Conservation (phyloP, 306 rosid species). For the Vicia sativa region DNA sequence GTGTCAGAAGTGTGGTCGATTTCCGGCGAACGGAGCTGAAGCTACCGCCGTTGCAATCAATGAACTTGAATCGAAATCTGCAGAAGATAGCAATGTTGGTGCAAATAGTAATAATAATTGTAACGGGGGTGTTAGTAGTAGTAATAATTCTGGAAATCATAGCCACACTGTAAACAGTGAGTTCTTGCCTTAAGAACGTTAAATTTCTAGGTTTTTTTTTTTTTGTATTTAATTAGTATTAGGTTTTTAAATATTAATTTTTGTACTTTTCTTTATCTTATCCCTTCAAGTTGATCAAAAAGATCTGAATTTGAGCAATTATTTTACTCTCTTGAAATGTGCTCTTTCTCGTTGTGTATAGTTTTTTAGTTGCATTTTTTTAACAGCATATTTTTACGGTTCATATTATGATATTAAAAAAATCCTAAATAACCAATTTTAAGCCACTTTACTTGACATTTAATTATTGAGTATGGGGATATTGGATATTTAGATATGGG, state of each 20-base stretch:
- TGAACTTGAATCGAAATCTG: slow-evolving; percentile 44
- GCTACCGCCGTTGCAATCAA: not conserved
- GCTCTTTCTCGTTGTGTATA: not conserved
- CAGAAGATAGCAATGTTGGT: slow-evolving; percentile 41
- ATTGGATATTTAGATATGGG: not conserved
- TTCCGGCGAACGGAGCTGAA: slow-evolving; percentile 46
- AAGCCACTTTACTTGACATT: too few species aligned
- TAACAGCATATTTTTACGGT: too few species aligned
- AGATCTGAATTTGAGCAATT: slow-evolving; percentile 31
- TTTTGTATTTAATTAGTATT: slow-evolving; percentile 26
- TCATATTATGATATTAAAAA: too few species aligned
- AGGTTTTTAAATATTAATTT: slow-evolving; percentile 9
- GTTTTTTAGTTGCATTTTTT: not conserved
- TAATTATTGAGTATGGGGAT: not conserved
- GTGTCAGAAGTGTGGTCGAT: slow-evolving; percentile 77
- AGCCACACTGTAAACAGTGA: slow-evolving; percentile 11
- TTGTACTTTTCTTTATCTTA: slow-evolving; percentile 5
- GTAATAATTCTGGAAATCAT: not conserved
- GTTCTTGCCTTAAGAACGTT: slow-evolving; percentile 50
- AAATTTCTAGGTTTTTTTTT: not conserved
- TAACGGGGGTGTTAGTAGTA: not conserved
- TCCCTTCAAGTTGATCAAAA: slow-evolving; percentile 22
- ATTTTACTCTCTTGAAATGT: not conserved
- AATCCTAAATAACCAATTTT: too few species aligned
- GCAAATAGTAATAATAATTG: not conserved